phyloP scores from a whole-genome alignment of 164 flowering plant genomes.

The Akebia trifoliata region DNA sequence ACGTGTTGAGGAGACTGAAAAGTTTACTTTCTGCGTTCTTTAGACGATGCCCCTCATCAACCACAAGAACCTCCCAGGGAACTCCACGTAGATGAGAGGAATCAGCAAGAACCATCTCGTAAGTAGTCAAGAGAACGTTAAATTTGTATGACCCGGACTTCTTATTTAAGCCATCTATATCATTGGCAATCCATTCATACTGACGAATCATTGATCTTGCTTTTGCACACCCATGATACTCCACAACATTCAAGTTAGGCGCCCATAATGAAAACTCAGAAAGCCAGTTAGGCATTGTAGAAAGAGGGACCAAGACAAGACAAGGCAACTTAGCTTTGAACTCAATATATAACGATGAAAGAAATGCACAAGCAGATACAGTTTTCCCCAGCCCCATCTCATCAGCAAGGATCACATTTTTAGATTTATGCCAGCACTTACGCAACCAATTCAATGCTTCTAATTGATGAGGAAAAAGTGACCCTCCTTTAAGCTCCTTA shows the following conservation, averaged over 20 bases:
- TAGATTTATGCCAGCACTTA: slow-evolving; percentile 82
- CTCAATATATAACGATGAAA: slow-evolving; percentile 78
- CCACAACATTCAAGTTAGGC: slow-evolving; percentile 89
- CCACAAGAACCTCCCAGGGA: slow-evolving; percentile 99
- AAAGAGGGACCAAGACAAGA: slow-evolving; percentile 93
- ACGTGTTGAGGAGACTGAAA: slow-evolving; percentile 81
- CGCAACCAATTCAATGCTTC: slow-evolving; percentile 99
- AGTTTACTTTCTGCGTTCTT: slow-evolving; percentile 94
- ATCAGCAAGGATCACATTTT: slow-evolving; percentile 98
- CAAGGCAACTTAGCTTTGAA: slow-evolving; percentile 76
- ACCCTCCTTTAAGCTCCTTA: slow-evolving; percentile 78
- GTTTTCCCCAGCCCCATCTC: slow-evolving; percentile 99
- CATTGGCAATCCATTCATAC: slow-evolving; percentile 88
- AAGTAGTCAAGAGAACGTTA: slow-evolving; percentile 90
- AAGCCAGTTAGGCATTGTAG: slow-evolving; percentile 99
- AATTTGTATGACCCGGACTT: slow-evolving; percentile 56
- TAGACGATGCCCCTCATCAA: slow-evolving; percentile 99
- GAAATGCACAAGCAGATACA: slow-evolving; percentile 89
- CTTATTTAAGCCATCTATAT: slow-evolving; percentile 34
- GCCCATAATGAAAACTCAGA: slow-evolving; percentile 93
- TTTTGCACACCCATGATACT: slow-evolving; percentile 95
- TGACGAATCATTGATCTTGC: slow-evolving; percentile 87
- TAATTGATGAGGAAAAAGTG: slow-evolving; percentile 90
- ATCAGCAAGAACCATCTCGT: slow-evolving; percentile 97
- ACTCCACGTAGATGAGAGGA: slow-evolving; percentile 76